Conservation (phyloP, 345 rosid species). For the Ceriops decandra region DNA sequence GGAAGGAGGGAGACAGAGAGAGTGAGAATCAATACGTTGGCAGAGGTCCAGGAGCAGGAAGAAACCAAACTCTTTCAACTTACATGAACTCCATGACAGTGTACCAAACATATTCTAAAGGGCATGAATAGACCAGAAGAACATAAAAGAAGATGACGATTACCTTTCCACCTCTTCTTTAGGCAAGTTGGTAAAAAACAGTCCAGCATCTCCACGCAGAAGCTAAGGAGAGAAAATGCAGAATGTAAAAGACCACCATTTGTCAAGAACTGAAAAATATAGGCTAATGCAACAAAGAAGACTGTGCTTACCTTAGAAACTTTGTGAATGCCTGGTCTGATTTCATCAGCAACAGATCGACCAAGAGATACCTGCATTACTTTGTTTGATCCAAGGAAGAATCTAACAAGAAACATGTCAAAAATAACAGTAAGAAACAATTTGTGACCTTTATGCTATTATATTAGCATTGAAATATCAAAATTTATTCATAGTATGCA, state of each 20-base stretch:
- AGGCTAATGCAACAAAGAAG: background rate
- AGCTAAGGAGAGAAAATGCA: slow-evolving; percentile 39
- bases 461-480: background rate
- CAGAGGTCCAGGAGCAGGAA: no score
- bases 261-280: background rate
- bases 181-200: slow-evolving; percentile 69
- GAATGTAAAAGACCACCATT: background rate
- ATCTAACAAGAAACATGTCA: slow-evolving; percentile 35
- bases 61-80: no score
- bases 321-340: slow-evolving; percentile 63
- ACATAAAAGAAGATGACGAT: background rate
- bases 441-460: background rate
- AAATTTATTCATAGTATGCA: background rate
- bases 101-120: background rate
- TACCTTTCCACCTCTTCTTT: slow-evolving; percentile 89
- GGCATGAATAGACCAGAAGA: background rate
- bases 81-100: background rate
- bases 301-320: slow-evolving; percentile 62
- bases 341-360: slow-evolving; percentile 83
- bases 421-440: background rate
- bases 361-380: slow-evolving; percentile 97
- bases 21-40: no score
- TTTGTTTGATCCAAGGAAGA: slow-evolving; percentile 92
- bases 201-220: slow-evolving; percentile 74
- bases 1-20: no score